Percentiles rank a stretch among this genome's conserved stretches.
These are phyloP conservation scores for Neoascochyta sp. DNA, from an alignment of 2,329 filamentous ascomycete genomes.

Conservation along the genomic window DNA sequence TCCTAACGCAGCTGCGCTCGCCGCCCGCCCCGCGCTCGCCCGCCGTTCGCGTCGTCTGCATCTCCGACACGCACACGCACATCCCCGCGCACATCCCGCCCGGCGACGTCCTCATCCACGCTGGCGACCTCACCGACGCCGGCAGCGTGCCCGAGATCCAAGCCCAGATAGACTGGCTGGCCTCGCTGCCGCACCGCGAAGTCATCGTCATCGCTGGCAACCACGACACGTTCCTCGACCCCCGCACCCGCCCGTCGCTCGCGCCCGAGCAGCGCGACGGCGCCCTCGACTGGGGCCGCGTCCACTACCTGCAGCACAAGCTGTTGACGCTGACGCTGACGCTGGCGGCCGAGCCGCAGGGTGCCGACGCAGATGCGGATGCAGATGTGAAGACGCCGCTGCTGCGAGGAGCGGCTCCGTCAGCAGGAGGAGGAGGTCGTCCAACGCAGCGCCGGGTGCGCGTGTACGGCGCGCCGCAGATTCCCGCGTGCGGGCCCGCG, in stretches of 20 bases:
- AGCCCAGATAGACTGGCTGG: conserved; percentile 79
- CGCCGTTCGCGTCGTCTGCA: conserved; percentile 73
- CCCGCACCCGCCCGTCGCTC: conserved; percentile 52
- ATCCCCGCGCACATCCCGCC: conserved; percentile 59
- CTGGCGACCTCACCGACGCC: conserved; percentile 75
- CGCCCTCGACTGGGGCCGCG: conserved; percentile 60
- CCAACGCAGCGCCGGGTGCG: conserved; percentile 58
- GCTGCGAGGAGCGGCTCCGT: conserved; percentile 13
- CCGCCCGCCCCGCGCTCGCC: conserved; percentile 56
- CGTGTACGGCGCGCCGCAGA: conserved; percentile 77
- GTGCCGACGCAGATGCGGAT: conserved; percentile 12
- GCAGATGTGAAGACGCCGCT: conserved; percentile 16
- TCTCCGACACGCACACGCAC: conserved; percentile 82
- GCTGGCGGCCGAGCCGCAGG: not conserved
- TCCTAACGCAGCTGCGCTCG: conserved; percentile 66
- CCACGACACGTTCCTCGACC: conserved; percentile 83
- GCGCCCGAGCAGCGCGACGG: conserved; percentile 53
- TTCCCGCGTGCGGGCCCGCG: conserved; percentile 68
- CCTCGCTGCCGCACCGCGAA: conserved; percentile 66
- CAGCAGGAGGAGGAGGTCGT: no score
- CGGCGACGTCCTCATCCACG: conserved; percentile 85
- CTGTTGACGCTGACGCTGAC: conserved; percentile 57
- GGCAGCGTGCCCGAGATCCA: conserved; percentile 74
- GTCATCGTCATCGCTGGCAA: conserved; percentile 85
- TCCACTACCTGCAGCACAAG: conserved; percentile 74